Conservation (phyloP, 768 basidiomycete genomes). For the Pleurotus citrinopileatus region DNA sequence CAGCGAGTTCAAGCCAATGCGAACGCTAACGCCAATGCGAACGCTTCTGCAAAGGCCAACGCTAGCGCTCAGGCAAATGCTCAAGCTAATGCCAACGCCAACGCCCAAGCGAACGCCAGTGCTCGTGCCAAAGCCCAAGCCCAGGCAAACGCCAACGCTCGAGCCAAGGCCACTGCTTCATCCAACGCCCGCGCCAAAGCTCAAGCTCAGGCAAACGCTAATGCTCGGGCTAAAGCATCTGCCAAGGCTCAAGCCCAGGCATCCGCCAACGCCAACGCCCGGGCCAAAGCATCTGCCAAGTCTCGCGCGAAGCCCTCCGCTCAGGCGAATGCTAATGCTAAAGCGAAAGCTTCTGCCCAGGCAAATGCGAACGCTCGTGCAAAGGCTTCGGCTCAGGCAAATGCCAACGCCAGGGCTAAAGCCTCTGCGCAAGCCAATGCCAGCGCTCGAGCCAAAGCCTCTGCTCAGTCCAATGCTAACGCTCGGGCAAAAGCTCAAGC, state of each 20-base stretch:
- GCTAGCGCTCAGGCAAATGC: not conserved
- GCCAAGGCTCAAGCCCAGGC: not conserved
- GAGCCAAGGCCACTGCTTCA: not conserved
- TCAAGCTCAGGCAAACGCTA: not conserved
- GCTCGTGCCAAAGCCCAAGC: not conserved
- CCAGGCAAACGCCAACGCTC: not conserved
- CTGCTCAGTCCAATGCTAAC: not conserved
- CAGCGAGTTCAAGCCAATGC: not conserved
- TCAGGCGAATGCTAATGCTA: not conserved
- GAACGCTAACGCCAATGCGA: not conserved
- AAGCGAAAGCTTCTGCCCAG: not conserved
- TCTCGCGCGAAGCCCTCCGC: not conserved
- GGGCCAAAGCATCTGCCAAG: not conserved
- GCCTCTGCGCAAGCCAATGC: not conserved
- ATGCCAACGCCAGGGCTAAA: not conserved
- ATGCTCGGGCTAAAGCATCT: not conserved
- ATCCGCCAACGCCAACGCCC: not conserved
- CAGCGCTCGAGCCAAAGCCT: not conserved
- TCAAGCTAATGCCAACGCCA: not conserved
- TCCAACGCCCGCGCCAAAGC: not conserved
- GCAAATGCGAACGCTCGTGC: not conserved
- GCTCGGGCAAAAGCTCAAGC: not conserved
- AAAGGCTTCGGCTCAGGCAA: not conserved
- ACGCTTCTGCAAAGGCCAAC: too few relatives aligned
- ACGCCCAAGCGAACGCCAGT: not conserved